Base-by-base conservation (phyloP, 1,284 basidiomycete species). In the Coriolopsis trogii region DNA sequence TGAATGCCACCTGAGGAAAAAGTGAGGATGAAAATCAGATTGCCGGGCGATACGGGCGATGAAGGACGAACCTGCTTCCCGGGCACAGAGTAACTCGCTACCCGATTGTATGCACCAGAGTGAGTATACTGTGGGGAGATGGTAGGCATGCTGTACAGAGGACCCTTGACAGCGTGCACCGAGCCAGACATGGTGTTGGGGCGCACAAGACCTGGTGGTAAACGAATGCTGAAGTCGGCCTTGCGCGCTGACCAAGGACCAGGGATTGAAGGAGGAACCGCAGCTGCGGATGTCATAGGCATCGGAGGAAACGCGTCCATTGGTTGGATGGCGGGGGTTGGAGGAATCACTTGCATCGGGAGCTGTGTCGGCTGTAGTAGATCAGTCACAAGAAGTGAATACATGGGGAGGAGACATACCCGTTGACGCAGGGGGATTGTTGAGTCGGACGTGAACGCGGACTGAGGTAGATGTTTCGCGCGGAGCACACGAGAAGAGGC, bases 391-490 rank as follows among this genome's bases (percentile, higher is more conserved):
- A 33, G 4, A 6, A 18, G 12, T 10, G 24, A 7, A 9, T 3
- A 24, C 6, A 31, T n/a, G 7, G 24, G 7, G 8, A 41, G 16
- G 21, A 28, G 2, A 44, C 57, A 34, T 29, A 55, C 57, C 34
- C 48, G 44, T 9, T 53, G 58, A 38, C 57, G 47, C 33, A 62
- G 41, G 28, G 58, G 53, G 28, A 66, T 40, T 46, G 85, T 88
- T 7, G 84, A 81, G 6, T 77, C 71, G 40, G 78, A 68, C 13
- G 80, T 79, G 66, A 89, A 90, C 0, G 88, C 88, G 12, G 79
- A 70, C 64, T 77, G 78, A 12, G 88, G 85, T 5, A 90, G 78
- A 53, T 81, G 74, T 29, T 78, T 80, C 0, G 86, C 77, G 39
- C 84, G 77, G 16, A 89, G 76, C 15, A 79, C 62, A 3, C 69